These are phyloP conservation scores for Penicillium sp. DNA, from an alignment of 2,329 filamentous ascomycete species.

Conservation along the genomic window DNA sequence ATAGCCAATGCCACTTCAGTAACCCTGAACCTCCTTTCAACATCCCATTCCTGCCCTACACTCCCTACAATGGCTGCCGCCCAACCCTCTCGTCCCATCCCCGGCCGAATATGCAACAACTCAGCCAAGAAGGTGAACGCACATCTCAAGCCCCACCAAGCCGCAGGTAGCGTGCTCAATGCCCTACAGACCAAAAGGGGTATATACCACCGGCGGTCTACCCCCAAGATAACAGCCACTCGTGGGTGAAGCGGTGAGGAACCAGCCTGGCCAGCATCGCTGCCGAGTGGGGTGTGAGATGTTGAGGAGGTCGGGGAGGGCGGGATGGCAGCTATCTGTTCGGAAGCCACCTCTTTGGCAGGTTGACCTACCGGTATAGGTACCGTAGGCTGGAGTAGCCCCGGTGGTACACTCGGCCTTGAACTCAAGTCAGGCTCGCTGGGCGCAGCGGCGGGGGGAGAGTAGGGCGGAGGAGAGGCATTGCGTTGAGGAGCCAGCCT, in stretches of 20 bases:
- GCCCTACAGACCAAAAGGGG: constrained; percentile 71
- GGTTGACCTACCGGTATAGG: constrained; percentile 14
- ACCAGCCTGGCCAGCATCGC: constrained; percentile 28
- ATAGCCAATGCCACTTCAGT: constrained; percentile 70
- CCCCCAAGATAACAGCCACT: constrained; percentile 72
- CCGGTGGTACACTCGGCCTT: constrained; percentile 11
- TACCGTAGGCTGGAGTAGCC: constrained; percentile 12
- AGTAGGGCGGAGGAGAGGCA: constrained; percentile 37
- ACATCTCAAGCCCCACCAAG: constrained; percentile 70
- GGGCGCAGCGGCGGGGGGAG: constrained; percentile 26
- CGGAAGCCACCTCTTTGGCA: constrained; percentile 33
- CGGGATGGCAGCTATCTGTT: constrained; percentile 25
- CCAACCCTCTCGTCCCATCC: constrained; percentile 43
- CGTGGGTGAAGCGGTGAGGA: constrained; percentile 64
- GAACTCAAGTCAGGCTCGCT: constrained; percentile 26
- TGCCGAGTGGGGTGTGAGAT: constrained; percentile 27
- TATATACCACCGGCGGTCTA: constrained; percentile 70
- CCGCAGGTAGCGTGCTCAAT: constrained; percentile 66
- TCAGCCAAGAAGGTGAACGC: constrained; percentile 66
- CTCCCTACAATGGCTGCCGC: constrained; percentile 38
- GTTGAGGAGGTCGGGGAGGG: constrained; percentile 31
- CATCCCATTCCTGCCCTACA: constrained; percentile 42
- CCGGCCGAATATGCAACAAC: constrained; percentile 52
- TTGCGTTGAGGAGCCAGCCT: constrained; percentile 43
- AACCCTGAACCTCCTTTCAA: constrained; percentile 53